phyloP scores from a whole-genome alignment of 352 stramenopile species.

The Phytophthora pluvialis region DNA sequence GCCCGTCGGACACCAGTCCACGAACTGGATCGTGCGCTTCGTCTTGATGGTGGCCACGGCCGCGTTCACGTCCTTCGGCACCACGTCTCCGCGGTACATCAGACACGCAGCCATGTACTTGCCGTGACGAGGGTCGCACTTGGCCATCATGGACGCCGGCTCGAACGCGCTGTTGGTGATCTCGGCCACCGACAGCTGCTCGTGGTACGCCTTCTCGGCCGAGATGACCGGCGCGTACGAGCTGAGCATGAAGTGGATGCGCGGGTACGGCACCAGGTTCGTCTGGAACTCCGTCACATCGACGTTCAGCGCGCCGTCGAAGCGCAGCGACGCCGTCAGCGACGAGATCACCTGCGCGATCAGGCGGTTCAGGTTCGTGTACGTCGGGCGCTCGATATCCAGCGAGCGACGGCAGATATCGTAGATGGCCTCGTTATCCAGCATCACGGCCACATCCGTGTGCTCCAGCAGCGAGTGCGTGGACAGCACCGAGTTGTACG shows the following conservation, averaged over 20 bases:
- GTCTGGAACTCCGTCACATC: slow-evolving; percentile 99
- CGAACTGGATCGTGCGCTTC: slow-evolving; percentile 98
- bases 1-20: slow-evolving; percentile 97
- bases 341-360: slow-evolving; percentile 98
- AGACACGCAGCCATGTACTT: slow-evolving; percentile 99
- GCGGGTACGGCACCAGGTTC: slow-evolving; percentile 99
- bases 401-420: slow-evolving; percentile 41
- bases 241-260: slow-evolving; percentile 99
- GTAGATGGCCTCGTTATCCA: slow-evolving; percentile 41
- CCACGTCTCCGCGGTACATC: slow-evolving; percentile 97
- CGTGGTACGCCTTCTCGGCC: slow-evolving; percentile 97
- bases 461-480: slow-evolving; percentile 97
- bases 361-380: slow-evolving; percentile 99
- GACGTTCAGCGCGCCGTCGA: slow-evolving; percentile 98
- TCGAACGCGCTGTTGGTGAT: slow-evolving; percentile 99
- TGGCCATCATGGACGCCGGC: slow-evolving; percentile 98
- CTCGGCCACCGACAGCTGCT: slow-evolving; percentile 97
- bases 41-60: slow-evolving; percentile 98
- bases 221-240: slow-evolving; percentile 99
- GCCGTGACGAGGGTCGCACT: slow-evolving; percentile 98
- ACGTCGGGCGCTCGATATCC: slow-evolving; percentile 98
- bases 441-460: slow-evolving; percentile 89
- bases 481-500: slow-evolving; percentile 98
- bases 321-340: slow-evolving; percentile 98
- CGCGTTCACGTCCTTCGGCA: slow-evolving; percentile 94